Conservation (phyloP, 2,329 filamentous ascomycete genomes). For the Pseudocercospora macadamiae region DNA sequence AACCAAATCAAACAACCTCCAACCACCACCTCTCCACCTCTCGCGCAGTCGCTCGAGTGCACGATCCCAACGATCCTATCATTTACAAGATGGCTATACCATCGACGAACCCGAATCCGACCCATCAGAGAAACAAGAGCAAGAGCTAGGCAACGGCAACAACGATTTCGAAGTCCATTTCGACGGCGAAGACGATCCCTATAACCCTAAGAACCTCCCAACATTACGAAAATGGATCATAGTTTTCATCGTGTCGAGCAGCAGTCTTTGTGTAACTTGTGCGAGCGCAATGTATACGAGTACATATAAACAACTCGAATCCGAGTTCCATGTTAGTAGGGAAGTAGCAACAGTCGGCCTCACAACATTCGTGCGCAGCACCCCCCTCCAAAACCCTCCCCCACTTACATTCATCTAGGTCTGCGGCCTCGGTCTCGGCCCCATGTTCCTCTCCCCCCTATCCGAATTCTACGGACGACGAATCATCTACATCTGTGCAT, state of each 20-base stretch:
- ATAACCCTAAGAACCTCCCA: constrained; percentile 72
- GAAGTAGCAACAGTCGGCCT: constrained; percentile 79
- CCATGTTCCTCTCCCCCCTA: constrained; percentile 63
- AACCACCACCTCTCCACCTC: constrained; percentile 15
- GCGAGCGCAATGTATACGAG: constrained; percentile 63
- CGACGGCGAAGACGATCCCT: constrained; percentile 73
- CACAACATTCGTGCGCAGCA: constrained; percentile 65
- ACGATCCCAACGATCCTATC: constrained; percentile 35
- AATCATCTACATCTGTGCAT: constrained; percentile 68
- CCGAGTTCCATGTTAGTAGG: constrained; percentile 71
- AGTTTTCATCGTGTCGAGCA: constrained; percentile 71
- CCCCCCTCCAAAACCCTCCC: neutral
- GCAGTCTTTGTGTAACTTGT: constrained; percentile 71
- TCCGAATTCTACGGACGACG: constrained; percentile 69
- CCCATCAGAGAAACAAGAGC: neutral
- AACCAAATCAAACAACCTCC: neutral
- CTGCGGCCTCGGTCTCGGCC: constrained; percentile 66
- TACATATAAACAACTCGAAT: constrained; percentile 75
- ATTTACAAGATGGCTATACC: constrained; percentile 35
- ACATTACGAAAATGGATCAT: constrained; percentile 76
- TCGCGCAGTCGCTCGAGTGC: constrained; percentile 33
- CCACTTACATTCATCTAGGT: neutral
- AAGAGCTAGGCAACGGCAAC: constrained; percentile 17
- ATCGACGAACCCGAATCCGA: constrained; percentile 15
- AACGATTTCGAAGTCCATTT: constrained; percentile 71